Conservation (phyloP, 1,284 basidiomycete species). For the Ustilago hordei region DNA sequence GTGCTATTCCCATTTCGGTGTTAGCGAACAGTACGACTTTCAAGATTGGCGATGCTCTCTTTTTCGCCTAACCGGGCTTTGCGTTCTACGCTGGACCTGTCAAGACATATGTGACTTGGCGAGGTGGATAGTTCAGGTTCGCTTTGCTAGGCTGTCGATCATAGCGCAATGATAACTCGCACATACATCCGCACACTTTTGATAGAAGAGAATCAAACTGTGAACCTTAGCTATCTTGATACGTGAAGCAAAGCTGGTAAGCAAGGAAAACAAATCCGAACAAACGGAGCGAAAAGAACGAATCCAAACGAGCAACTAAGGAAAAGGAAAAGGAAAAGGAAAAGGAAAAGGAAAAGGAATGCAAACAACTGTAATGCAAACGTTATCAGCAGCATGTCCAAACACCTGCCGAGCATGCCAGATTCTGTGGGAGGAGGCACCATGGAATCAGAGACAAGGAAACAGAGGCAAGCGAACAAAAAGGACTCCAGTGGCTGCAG, state of each 20-base stretch:
- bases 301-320: neutral
- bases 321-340: neutral
- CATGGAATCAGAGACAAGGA: neutral
- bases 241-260: neutral
- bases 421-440: neutral
- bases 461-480: neutral
- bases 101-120: neutral
- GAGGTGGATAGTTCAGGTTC: neutral
- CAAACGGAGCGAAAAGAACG: neutral
- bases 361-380: neutral
- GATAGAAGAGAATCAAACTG: no score
- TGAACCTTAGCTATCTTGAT: no score
- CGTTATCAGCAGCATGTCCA: neutral
- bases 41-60: slow-evolving; percentile 49
- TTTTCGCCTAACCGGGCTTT: slow-evolving; percentile 40
- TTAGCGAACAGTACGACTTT: slow-evolving; percentile 61
- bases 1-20: slow-evolving; percentile 62
- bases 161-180: neutral
- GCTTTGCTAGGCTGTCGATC: neutral
- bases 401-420: neutral
- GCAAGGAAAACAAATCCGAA: neutral
- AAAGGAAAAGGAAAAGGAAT: neutral
- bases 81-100: neutral
- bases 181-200: neutral
- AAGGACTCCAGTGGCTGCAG: slow-evolving; percentile 11